Percentiles rank a stretch among this genome's conserved stretches.
Evolutionary conservation across 768 basidiomycete genomes (phyloP).

Genomic region (Ramaria rubella): DNA sequence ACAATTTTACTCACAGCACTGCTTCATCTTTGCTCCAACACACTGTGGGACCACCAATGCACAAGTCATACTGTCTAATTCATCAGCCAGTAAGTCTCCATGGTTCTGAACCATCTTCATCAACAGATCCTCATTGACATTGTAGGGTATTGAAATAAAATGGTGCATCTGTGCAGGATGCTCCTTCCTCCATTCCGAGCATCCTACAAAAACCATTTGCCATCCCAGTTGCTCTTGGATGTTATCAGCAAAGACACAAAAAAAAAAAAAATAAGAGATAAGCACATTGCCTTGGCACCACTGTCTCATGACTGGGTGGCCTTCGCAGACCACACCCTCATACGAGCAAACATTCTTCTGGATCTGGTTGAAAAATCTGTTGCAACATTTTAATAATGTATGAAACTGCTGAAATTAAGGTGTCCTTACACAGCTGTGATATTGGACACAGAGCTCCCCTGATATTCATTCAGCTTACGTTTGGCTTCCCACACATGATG

Average conservation of each 20-base stretch:
- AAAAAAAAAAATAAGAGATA: too few species aligned
- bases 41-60: not conserved
- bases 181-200: not conserved
- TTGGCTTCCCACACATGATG: not conserved
- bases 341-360: not conserved
- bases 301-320: not conserved
- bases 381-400: not conserved
- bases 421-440: not conserved
- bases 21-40: slow-evolving; percentile 3
- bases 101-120: too few species aligned
- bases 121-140: not conserved
- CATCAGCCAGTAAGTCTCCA: not conserved
- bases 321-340: not conserved
- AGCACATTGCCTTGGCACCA: not conserved
- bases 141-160: not conserved
- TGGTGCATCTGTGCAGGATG: not conserved
- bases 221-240: not conserved
- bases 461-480: not conserved
- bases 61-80: not conserved
- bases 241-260: not conserved
- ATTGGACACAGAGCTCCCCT: not conserved
- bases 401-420: too few species aligned
- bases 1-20: slow-evolving; percentile 1
- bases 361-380: not conserved
- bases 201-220: slow-evolving; percentile 1